Percentiles rank a stretch among this genome's conserved stretches.
phyloP scores from a whole-genome alignment of 1,284 basidiomycete species.

The Coniferiporia weirii region DNA sequence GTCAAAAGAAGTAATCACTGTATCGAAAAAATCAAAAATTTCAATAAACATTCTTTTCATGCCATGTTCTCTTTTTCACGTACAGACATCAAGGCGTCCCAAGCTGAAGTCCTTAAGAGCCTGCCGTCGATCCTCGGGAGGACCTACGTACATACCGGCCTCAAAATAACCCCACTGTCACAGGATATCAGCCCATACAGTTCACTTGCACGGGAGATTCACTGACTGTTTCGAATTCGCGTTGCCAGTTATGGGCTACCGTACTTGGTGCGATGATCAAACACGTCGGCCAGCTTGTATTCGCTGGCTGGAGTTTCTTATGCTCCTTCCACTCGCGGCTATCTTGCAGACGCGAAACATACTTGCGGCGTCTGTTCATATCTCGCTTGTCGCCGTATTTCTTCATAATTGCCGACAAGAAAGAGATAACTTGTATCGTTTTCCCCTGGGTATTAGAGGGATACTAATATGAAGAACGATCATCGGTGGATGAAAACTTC shows the following conservation, averaged over 20 bases:
- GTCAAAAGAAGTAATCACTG: constrained; percentile 72
- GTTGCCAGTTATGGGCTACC: constrained; percentile 76
- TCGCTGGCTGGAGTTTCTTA: constrained; percentile 54
- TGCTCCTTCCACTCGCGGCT: constrained; percentile 45
- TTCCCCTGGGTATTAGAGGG: constrained; percentile 44
- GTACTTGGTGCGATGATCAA: constrained; percentile 77
- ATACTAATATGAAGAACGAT: neutral
- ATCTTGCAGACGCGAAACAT: constrained; percentile 63
- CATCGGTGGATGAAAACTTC: neutral
- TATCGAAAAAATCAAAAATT: neutral
- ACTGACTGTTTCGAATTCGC: constrained; percentile 66
- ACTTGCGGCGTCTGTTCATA: constrained; percentile 50
- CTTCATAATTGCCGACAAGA: constrained; percentile 80
- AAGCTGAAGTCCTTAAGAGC: constrained; percentile 65
- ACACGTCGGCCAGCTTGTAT: constrained; percentile 73
- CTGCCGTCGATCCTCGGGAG: constrained; percentile 41
- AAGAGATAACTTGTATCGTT: constrained; percentile 86
- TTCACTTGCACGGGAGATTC: neutral
- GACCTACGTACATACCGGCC: constrained; percentile 60
- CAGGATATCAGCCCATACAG: neutral
- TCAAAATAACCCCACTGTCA: constrained; percentile 78
- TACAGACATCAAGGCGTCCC: constrained; percentile 71
- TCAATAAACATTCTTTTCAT: neutral
- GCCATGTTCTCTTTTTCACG: constrained; percentile 25
- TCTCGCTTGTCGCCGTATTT: constrained; percentile 66